Evolutionary conservation across 805 yeast genomes (phyloP), one percentile per base, ranked within the genome.

Genomic region (Tetrapisispora nanseiensis): DNA sequence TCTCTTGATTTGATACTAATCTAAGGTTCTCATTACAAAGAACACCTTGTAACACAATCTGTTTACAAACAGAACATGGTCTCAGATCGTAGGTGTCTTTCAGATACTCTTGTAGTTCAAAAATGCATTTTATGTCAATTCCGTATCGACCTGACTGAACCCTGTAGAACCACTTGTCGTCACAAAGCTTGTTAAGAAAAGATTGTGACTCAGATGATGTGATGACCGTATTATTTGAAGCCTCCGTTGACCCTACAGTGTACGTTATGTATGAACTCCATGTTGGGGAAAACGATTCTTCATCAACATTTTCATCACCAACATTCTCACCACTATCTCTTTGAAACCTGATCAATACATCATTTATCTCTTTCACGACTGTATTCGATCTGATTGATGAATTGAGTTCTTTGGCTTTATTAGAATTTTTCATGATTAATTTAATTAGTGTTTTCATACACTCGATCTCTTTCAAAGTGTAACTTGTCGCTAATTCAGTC

Each of bases 361-460:
- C 40, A 33, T 54, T 46, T 4, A 57, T 46, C 15, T 52, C 59
- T 15, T 38, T 37, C 7, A 42, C 41, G 3, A 52, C 27, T 1
- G 22, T 12, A 21, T 28, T 29, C 1, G 40, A 21, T 12, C 18
- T 24, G 3, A n/a, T 19, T 11, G 41, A 16, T 2, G 32, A 21
- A 1, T 15, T 23, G 3, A 28, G 22, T 8, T 12, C 9, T 9
- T 15, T 32, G 9, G 19, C 35, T 16, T n/a, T 22, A 12, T 22
- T 12, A 15, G 26, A 22, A 27, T 40, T 34, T 9, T 30, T 27
- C 10, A 21, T 23, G 24, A 55, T 48, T 23, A 46, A 42, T 16
- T 50, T 51, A n/a, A 61, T 41, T 19, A 52, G 41, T 54, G 55
- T 56, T 39, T 59, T 57, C 33, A 59, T 47, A 40, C 52, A 61